Conservation (phyloP, 768 basidiomycete genomes). For the Mycena kentingensis region DNA sequence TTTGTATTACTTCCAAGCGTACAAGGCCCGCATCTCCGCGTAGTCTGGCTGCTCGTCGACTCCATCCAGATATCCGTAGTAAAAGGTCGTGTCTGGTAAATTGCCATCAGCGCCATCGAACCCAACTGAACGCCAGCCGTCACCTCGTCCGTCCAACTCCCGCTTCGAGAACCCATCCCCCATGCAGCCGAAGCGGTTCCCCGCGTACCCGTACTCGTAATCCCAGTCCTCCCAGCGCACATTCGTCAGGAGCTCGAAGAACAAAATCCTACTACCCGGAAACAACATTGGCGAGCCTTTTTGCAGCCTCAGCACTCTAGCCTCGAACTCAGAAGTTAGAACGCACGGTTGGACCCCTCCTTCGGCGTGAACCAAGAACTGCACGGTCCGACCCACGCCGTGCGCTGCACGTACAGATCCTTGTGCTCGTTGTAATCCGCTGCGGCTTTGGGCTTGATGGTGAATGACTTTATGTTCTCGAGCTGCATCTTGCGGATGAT, state of each 20-base stretch:
- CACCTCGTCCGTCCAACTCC: constrained; percentile 26
- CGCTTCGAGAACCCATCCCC: constrained; percentile 26
- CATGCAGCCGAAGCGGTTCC: constrained; percentile 26
- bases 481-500: constrained; percentile 28
- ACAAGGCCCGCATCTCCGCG: constrained; percentile 20
- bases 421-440: constrained; percentile 27
- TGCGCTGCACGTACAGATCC: constrained; percentile 25
- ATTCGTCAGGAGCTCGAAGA: constrained; percentile 26
- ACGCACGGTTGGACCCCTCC: constrained; percentile 20
- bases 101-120: background rate
- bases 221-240: constrained; percentile 30
- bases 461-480: constrained; percentile 28
- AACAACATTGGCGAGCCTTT: constrained; percentile 25
- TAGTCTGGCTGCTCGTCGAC: constrained; percentile 27
- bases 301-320: background rate
- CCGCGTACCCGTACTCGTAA: constrained; percentile 26
- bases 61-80: constrained; percentile 27
- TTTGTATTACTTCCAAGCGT: constrained; percentile 9
- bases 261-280: constrained; percentile 27
- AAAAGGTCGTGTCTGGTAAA: constrained; percentile 24
- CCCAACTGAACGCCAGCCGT: background rate
- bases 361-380: constrained; percentile 24
- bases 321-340: no score
- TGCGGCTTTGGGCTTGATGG: constrained; percentile 25
- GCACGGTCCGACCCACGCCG: constrained; percentile 27